phyloP scores from a whole-genome alignment of 257 asterid species.

The Solanum appendiculatum region DNA sequence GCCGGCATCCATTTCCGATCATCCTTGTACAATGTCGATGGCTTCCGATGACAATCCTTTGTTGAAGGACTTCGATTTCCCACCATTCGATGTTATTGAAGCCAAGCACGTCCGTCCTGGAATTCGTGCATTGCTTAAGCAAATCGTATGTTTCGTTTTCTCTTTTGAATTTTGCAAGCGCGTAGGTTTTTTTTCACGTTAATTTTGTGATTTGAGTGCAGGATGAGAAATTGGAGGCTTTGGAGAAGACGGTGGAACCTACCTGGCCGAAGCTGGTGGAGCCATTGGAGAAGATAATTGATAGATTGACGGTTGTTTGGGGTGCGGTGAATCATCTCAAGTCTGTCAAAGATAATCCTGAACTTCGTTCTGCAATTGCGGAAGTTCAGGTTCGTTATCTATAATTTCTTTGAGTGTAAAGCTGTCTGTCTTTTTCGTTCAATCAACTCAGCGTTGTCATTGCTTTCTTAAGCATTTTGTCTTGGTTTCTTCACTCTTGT shows the following conservation, averaged over 20 bases:
- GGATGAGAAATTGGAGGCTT: constrained; percentile 65
- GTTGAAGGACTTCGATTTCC: constrained; percentile 67
- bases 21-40: background rate
- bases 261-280: constrained; percentile 94
- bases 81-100: constrained; percentile 70
- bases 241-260: constrained; percentile 91
- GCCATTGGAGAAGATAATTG: constrained; percentile 79
- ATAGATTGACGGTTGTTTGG: constrained; percentile 68
- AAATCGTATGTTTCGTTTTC: constrained; percentile 33
- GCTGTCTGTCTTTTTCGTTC: background rate
- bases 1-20: constrained; percentile 8
- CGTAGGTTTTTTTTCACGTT: background rate
- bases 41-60: constrained; percentile 50
- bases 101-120: constrained; percentile 91
- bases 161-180: background rate
- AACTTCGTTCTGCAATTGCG: constrained; percentile 82
- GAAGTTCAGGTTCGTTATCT: constrained; percentile 68
- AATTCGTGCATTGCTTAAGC: constrained; percentile 62
- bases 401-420: background rate
- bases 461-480: no score
- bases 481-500: no score
- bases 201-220: constrained; percentile 6
- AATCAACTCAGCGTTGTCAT: background rate
- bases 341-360: constrained; percentile 76
- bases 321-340: constrained; percentile 92